Conservation (phyloP, 2,329 filamentous ascomycete genomes). For the Colletotrichum noveboracense region DNA sequence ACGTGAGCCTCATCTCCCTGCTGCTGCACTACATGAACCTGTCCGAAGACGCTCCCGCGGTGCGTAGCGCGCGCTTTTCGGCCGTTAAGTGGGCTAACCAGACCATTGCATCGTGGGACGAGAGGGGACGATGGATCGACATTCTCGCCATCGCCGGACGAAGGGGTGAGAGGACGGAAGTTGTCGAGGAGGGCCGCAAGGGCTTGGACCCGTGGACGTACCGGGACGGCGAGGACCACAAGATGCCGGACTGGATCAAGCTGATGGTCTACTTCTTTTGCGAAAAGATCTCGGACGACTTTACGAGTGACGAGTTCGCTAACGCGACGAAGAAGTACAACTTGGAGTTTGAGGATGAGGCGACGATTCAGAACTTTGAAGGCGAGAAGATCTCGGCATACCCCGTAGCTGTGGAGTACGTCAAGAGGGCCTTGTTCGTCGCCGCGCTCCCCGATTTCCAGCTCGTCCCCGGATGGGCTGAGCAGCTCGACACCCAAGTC, state of each 20-base stretch:
- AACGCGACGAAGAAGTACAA: slow-evolving; percentile 1
- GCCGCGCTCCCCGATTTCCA: slow-evolving; percentile 54
- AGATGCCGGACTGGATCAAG: slow-evolving; percentile 56
- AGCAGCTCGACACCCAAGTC: slow-evolving; percentile 75
- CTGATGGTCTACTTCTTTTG: slow-evolving; percentile 57
- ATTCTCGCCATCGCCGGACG: slow-evolving; percentile 77
- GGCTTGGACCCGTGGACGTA: slow-evolving; percentile 76
- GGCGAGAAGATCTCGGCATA: slow-evolving; percentile 61
- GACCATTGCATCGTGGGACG: slow-evolving; percentile 80
- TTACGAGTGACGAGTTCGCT: not conserved
- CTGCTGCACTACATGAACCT: slow-evolving; percentile 72
- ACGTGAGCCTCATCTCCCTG: slow-evolving; percentile 50
- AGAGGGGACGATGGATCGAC: slow-evolving; percentile 85
- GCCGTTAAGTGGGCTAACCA: slow-evolving; percentile 89
- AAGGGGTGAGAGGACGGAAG: slow-evolving; percentile 75
- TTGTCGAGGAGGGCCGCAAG: slow-evolving; percentile 87
- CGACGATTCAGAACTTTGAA: slow-evolving; percentile 51
- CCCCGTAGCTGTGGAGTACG: slow-evolving; percentile 73
- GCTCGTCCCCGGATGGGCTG: slow-evolving; percentile 83
- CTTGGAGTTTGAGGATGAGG: slow-evolving; percentile 27
- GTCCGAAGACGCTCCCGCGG: slow-evolving; percentile 50
- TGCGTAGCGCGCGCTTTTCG: slow-evolving; percentile 81
- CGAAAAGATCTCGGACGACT: slow-evolving; percentile 5
- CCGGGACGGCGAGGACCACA: slow-evolving; percentile 29
- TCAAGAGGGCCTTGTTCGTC: slow-evolving; percentile 59